A percentile compares a stretch with the other conserved stretches of the same genome.
Conservation (phyloP, 2,329 filamentous ascomycete species). For the Albifimbria verrucaria region DNA sequence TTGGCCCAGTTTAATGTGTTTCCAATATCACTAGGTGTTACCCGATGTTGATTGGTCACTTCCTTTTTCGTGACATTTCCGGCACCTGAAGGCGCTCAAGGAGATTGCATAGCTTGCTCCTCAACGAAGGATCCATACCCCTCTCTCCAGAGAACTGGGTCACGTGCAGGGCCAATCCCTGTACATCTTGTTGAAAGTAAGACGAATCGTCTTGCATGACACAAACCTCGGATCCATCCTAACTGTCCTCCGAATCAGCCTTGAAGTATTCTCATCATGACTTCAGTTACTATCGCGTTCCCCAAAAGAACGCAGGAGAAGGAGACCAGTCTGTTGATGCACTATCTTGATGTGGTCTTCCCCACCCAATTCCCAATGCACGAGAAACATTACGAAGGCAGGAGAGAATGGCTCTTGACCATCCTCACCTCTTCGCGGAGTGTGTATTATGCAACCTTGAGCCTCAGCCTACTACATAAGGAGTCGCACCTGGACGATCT, state of each 20-base stretch:
- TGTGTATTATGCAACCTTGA: slow-evolving; percentile 1
- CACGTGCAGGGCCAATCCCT: too few species aligned
- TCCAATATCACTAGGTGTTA: too few species aligned
- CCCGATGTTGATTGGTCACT: too few species aligned
- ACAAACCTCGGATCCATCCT: not conserved
- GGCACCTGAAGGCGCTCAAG: too few species aligned
- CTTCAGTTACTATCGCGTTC: not conserved
- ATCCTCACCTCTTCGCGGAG: not conserved
- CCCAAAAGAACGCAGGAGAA: slow-evolving; percentile 3
- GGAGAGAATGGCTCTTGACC: slow-evolving; percentile 1
- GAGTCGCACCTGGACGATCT: slow-evolving; percentile 1
- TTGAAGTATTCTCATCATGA: too few species aligned
- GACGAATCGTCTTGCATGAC: too few species aligned
- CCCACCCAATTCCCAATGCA: not conserved
- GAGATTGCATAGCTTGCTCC: too few species aligned
- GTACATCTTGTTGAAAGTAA: too few species aligned
- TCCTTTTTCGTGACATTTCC: too few species aligned
- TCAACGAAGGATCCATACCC: too few species aligned
- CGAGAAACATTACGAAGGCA: not conserved
- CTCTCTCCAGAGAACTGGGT: too few species aligned
- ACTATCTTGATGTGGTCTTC: slow-evolving; percentile 2
- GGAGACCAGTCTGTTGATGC: slow-evolving; percentile 2
- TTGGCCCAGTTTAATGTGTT: too few species aligned
- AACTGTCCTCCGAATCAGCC: not conserved
- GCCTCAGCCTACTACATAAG: slow-evolving; percentile 2